Conservation (phyloP, 345 rosid species). For the Bruguiera parviflora region DNA sequence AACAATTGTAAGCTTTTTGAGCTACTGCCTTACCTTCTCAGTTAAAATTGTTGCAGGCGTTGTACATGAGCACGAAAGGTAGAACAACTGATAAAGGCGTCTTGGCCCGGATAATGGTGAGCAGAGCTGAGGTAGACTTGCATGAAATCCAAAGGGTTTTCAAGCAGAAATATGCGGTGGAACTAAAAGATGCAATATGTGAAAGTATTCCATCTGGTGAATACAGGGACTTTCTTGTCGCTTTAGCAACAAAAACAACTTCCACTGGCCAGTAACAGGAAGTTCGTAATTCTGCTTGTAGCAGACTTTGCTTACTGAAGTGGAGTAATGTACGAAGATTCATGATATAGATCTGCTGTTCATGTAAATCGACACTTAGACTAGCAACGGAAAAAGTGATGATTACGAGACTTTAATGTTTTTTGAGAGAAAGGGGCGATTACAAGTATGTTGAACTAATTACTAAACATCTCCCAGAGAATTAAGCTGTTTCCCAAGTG, state of each 20-base stretch:
- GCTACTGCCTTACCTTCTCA: background rate
- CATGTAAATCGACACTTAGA: too few relatives aligned
- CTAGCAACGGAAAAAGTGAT: too few relatives aligned
- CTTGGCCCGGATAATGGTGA: slow-evolving; percentile 43
- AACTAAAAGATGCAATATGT: slow-evolving; percentile 41
- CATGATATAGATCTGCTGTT: too few relatives aligned
- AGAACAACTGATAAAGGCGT: slow-evolving; percentile 23
- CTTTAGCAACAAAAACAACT: slow-evolving; percentile 33
- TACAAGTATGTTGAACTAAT: too few relatives aligned
- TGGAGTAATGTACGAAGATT: background rate
- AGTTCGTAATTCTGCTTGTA: background rate
- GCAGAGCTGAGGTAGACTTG: slow-evolving; percentile 55
- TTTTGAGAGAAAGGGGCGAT: too few relatives aligned
- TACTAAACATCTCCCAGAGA: too few relatives aligned
- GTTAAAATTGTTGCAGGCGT: slow-evolving; percentile 21
- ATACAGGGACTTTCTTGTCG: slow-evolving; percentile 53
- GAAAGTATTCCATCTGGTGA: slow-evolving; percentile 41
- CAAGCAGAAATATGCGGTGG: slow-evolving; percentile 39
- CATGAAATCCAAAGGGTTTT: slow-evolving; percentile 40
- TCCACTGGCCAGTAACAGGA: background rate
- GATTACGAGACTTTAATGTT: too few relatives aligned
- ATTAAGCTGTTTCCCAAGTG: too few relatives aligned
- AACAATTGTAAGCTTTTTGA: background rate
- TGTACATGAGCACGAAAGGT: slow-evolving; percentile 38
- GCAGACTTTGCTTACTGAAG: background rate